Percentiles rank a stretch among this genome's conserved stretches.
These are phyloP conservation scores for Stephanocyclus meneghinianus DNA, from an alignment of 352 stramenopile genomes.

Conservation along the genomic window DNA sequence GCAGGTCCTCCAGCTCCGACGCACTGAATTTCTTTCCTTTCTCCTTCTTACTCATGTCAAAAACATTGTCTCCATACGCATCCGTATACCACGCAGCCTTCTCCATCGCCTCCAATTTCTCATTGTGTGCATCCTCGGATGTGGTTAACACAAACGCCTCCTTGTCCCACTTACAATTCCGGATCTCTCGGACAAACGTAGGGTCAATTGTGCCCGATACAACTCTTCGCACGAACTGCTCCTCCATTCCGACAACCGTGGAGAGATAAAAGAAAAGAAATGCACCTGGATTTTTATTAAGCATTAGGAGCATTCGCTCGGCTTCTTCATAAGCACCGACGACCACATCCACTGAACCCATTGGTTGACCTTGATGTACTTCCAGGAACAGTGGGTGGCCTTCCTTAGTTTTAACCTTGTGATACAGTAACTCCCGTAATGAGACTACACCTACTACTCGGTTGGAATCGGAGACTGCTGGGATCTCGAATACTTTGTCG, in stretches of 20 bases:
- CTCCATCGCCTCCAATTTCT: neutral
- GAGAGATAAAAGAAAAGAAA: constrained; percentile 1
- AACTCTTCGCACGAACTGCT: neutral
- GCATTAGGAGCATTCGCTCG: constrained; percentile 11
- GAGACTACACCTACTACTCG: neutral
- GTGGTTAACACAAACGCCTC: neutral
- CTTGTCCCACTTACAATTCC: neutral
- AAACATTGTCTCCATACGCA: neutral
- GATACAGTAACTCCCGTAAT: neutral
- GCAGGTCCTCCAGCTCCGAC: neutral
- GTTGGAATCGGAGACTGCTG: neutral
- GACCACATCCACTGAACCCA: neutral
- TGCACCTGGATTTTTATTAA: constrained; percentile 10
- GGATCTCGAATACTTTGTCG: neutral
- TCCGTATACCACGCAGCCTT: constrained; percentile 3
- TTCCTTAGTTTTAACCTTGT: constrained; percentile 2
- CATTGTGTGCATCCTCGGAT: neutral
- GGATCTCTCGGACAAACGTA: neutral
- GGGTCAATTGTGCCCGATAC: neutral
- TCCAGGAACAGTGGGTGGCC: constrained; percentile 7
- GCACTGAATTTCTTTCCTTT: neutral
- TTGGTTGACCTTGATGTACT: constrained; percentile 7
- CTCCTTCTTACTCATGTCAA: neutral
- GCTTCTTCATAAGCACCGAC: constrained; percentile 6
- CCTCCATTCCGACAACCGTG: neutral